Base-by-base conservation (phyloP, 305 asterid genomes). In the Euphrasia arctica region DNA sequence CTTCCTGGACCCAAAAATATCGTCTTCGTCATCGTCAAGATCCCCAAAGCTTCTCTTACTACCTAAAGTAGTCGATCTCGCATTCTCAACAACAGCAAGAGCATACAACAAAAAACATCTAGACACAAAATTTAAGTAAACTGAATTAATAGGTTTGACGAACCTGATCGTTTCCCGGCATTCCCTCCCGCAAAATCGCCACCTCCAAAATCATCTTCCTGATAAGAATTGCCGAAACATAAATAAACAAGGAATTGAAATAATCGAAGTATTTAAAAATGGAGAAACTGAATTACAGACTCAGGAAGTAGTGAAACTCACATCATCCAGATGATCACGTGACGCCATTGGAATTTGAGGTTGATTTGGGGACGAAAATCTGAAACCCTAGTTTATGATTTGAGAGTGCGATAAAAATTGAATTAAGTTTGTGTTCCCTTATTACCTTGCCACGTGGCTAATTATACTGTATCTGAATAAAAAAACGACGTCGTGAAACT, bases 1-100 rank as follows among this genome's bases (percentile, higher is more conserved):
- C 95, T 91, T 91, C 69, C 82, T 89, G 3, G 96, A 77, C 68
- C 95, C 90, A 78, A 91, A 91, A 62, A 91, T 76, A 64, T 89
- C 95, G 11, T 86, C 96, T 43, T 91, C 96, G 6, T 89, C 95
- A 32, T 91, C 95, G 49, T 82, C 96, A 9, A 91, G 77, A 59
- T 89, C 95, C 50, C 83, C 90, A 58, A 85, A 86, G 74, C 82
- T 66, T 81, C 95, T 85, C 83, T 89, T 91, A 52, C 34, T 60
- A 34, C 91, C 98, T 90, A 52, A 39, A 39, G 61, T 1, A 54
- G 69, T 34, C 59, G 66, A 41, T 71, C 68, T 52, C 56, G 42
- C 67, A 54, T 47, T 65, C 58, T 27, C 59, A 52, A 54, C 50
- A 69, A 9, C 36, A 15, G 32, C 57, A 65, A 64, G 8, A 11